These are phyloP conservation scores for Pichia thaimueangensis DNA, from an alignment of 805 yeast genomes.

Conservation along the genomic window DNA sequence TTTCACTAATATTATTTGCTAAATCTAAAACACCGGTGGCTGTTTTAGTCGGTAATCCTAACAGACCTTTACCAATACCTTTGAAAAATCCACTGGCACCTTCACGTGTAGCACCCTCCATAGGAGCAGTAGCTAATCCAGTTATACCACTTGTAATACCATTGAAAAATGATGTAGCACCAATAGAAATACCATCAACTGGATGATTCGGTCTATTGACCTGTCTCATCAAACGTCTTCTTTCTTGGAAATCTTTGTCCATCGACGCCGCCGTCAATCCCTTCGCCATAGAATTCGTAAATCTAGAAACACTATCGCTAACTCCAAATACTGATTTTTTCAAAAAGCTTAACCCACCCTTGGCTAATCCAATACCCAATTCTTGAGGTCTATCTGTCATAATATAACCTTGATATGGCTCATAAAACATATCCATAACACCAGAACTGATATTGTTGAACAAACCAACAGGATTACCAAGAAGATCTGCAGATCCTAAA, in stretches of 20 bases:
- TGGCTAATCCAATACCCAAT: constrained; percentile 89
- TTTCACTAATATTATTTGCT: constrained; percentile 89
- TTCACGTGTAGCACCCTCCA: constrained; percentile 79
- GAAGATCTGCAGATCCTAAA: constrained; percentile 90
- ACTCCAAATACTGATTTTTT: constrained; percentile 93
- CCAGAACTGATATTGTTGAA: constrained; percentile 93
- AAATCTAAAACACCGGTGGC: constrained; percentile 92
- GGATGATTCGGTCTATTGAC: constrained; percentile 72
- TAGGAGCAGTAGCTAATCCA: constrained; percentile 87
- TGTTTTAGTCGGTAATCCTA: constrained; percentile 94
- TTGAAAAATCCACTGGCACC: constrained; percentile 91
- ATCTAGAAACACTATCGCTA: constrained; percentile 86
- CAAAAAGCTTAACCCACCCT: constrained; percentile 90
- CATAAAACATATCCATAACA: constrained; percentile 91
- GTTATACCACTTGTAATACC: constrained; percentile 82
- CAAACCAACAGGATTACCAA: constrained; percentile 96
- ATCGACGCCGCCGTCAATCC: constrained; percentile 88
- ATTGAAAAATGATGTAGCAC: constrained; percentile 84
- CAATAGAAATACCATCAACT: constrained; percentile 72
- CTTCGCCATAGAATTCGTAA: constrained; percentile 91
- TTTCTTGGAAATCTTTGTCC: constrained; percentile 79
- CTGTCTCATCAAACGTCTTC: constrained; percentile 68
- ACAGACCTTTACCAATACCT: constrained; percentile 91
- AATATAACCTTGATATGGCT: constrained; percentile 93
- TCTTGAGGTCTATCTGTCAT: constrained; percentile 96